phyloP scores from a whole-genome alignment of 1,284 basidiomycete species.

The Exsudoporus floridanus region DNA sequence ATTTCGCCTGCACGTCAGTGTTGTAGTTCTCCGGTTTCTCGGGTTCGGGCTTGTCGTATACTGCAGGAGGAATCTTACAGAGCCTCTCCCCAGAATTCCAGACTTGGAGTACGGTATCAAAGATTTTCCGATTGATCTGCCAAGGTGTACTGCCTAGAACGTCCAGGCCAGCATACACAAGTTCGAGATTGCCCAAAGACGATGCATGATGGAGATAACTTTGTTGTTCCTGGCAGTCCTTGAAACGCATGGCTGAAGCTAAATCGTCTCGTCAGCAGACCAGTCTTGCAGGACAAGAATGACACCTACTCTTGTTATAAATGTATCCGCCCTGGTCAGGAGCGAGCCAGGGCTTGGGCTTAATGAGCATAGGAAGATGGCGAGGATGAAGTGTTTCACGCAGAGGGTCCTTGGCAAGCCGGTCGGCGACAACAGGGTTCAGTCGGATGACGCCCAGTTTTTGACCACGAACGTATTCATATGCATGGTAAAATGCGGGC shows the following conservation, averaged over 20 bases:
- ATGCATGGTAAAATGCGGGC: conserved; percentile 89
- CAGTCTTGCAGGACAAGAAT: not conserved
- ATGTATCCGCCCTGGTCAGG: conserved; percentile 86
- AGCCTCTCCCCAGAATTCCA: conserved; percentile 85
- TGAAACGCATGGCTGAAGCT: conserved; percentile 88
- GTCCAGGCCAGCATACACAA: conserved; percentile 87
- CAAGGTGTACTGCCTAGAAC: conserved; percentile 91
- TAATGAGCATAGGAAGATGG: conserved; percentile 94
- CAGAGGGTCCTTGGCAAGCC: conserved; percentile 77
- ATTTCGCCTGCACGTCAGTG: conserved; percentile 66
- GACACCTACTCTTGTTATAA: conserved; percentile 63
- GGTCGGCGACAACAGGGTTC: conserved; percentile 79
- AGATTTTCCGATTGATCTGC: conserved; percentile 80
- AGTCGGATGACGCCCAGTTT: conserved; percentile 90
- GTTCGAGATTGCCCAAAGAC: conserved; percentile 74
- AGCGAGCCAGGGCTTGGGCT: conserved; percentile 85
- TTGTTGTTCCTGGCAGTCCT: conserved; percentile 87
- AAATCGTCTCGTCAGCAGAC: conserved; percentile 5
- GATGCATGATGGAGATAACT: conserved; percentile 81
- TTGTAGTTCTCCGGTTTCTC: conserved; percentile 60
- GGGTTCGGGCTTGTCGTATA: conserved; percentile 63
- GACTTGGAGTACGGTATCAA: conserved; percentile 68
- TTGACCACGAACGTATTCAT: conserved; percentile 91
- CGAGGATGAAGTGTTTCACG: conserved; percentile 86
- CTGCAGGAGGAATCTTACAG: conserved; percentile 74